phyloP scores from a whole-genome alignment of 345 rosid species.

The Arabidopsis arenosa region DNA sequence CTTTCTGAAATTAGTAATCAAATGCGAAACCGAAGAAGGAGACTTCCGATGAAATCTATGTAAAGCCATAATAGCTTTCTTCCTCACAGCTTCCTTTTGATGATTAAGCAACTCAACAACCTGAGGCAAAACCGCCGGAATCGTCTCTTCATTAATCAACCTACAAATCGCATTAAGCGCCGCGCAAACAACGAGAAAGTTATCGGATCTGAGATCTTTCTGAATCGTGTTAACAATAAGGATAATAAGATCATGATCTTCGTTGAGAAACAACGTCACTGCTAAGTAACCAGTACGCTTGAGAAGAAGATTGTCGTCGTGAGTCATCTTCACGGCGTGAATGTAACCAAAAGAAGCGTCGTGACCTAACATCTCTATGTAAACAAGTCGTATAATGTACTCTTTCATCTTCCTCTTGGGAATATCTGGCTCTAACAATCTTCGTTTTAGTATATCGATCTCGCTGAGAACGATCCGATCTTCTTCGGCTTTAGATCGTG shows the following conservation, averaged over 20 bases:
- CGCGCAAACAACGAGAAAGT: constrained; percentile 82
- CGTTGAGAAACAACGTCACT: constrained; percentile 87
- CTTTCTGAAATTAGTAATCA: constrained; percentile 90
- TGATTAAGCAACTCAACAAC: constrained; percentile 84
- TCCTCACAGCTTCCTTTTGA: constrained; percentile 90
- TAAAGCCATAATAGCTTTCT: constrained; percentile 98
- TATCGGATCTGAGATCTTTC: constrained; percentile 95
- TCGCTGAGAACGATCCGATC: constrained; percentile 92
- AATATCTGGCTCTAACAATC: constrained; percentile 81
- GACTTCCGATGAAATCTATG: constrained; percentile 91
- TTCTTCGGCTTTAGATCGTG: constrained; percentile 98
- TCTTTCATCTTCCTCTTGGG: constrained; percentile 98
- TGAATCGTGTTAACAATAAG: constrained; percentile 94
- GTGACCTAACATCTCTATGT: constrained; percentile 98
- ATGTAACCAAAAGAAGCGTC: constrained; percentile 98
- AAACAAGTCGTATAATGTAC: constrained; percentile 81
- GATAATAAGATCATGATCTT: constrained; percentile 93
- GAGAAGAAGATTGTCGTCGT: constrained; percentile 75
- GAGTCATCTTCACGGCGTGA: constrained; percentile 99
- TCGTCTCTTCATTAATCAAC: constrained; percentile 96
- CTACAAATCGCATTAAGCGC: constrained; percentile 90
- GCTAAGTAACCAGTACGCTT: constrained; percentile 97
- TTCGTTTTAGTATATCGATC: constrained; percentile 90
- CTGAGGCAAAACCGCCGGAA: constrained; percentile 95
- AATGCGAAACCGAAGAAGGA: constrained; percentile 87